A percentile compares a stretch with the other conserved stretches of the same genome.
These are phyloP conservation scores for Penicillium soppii DNA, from an alignment of 495 filamentous ascomycete genomes.

Conservation along the genomic window DNA sequence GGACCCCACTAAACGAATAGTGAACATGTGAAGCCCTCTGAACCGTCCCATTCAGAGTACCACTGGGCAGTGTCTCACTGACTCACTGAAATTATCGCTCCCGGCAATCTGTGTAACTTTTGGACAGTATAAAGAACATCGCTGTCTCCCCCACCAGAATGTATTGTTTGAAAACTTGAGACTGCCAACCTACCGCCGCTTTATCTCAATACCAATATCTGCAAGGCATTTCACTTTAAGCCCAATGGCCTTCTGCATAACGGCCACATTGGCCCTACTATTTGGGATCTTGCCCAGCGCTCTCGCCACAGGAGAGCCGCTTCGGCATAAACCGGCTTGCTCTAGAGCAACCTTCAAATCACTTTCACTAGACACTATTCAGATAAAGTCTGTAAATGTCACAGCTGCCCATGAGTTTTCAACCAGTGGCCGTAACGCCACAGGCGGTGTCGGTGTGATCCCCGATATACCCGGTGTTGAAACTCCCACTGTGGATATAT, in stretches of 20 bases:
- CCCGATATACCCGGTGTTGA: slow-evolving; percentile 1
- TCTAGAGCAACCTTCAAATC: not conserved
- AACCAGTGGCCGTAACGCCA: slow-evolving; percentile 13
- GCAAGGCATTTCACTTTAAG: too few species aligned
- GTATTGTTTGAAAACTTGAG: too few species aligned
- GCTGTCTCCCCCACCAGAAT: too few species aligned
- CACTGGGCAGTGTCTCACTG: too few species aligned
- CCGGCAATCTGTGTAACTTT: too few species aligned
- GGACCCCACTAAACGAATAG: too few species aligned
- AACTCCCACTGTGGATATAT: slow-evolving; percentile 20
- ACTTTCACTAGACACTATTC: not conserved
- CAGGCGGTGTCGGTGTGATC: slow-evolving; percentile 9
- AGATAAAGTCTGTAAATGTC: slow-evolving; percentile 6
- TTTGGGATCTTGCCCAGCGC: not conserved
- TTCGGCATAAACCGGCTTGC: not conserved
- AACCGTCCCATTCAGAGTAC: too few species aligned
- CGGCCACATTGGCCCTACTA: not conserved
- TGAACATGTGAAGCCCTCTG: too few species aligned
- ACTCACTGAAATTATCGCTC: too few species aligned
- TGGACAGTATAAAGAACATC: too few species aligned
- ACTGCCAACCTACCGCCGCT: too few species aligned
- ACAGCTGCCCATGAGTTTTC: slow-evolving; percentile 4
- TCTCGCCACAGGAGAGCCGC: not conserved
- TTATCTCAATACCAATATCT: not conserved
- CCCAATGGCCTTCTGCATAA: too few species aligned